phyloP scores from a whole-genome alignment of 2,329 filamentous ascomycete genomes.

The Trichoderma sp. region DNA sequence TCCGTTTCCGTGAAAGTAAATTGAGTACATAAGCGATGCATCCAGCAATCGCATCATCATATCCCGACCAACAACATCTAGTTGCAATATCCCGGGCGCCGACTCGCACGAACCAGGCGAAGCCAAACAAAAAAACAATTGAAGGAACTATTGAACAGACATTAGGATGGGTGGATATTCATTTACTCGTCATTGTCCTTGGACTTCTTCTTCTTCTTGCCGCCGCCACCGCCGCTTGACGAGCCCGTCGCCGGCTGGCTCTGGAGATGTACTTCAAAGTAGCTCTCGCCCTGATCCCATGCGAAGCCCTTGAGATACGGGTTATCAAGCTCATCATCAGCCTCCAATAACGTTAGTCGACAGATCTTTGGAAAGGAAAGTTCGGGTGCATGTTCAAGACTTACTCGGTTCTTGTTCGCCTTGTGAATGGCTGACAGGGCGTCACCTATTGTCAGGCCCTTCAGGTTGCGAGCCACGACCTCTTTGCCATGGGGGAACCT shows the following conservation, averaged over 20 bases:
- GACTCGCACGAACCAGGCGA: conserved; percentile 44
- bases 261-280: conserved; percentile 82
- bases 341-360: conserved; percentile 48
- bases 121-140: conserved; percentile 40
- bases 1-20: conserved; percentile 6
- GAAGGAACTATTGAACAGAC: conserved; percentile 45
- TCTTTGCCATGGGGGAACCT: conserved; percentile 86
- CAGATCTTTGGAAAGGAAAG: background rate
- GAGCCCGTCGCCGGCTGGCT: conserved; percentile 58
- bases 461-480: conserved; percentile 82
- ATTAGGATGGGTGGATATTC: conserved; percentile 30
- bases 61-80: conserved; percentile 41
- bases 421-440: conserved; percentile 94
- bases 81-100: conserved; percentile 47
- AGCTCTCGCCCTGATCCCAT: conserved; percentile 92
- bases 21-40: conserved; percentile 22
- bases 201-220: conserved; percentile 74
- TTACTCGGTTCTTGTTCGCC: conserved; percentile 92
- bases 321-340: conserved; percentile 85
- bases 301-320: conserved; percentile 93
- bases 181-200: conserved; percentile 49
- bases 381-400: conserved; percentile 32
- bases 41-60: conserved; percentile 23
- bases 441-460: conserved; percentile 97
- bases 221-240: conserved; percentile 44